A percentile compares a stretch with the other conserved stretches of the same genome.
Conservation (phyloP, 2,329 filamentous ascomycete genomes). For the Ascocoryne sarcoides region DNA sequence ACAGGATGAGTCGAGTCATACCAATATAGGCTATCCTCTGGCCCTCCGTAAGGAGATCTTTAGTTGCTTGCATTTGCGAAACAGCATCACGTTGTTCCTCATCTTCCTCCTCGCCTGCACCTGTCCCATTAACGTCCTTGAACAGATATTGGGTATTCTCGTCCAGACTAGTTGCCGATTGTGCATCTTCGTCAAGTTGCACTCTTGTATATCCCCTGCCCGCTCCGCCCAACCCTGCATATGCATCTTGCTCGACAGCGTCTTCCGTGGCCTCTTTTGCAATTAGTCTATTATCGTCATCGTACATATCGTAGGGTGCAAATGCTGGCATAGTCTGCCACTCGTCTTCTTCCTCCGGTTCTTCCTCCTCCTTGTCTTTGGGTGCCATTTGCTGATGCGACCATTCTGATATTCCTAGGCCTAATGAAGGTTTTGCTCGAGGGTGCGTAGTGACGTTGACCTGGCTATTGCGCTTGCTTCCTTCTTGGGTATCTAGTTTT, state of each 20-base stretch:
- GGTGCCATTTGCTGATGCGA: slow-evolving; percentile 76
- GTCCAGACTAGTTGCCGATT: slow-evolving; percentile 92
- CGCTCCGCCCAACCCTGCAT: slow-evolving; percentile 73
- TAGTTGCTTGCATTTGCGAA: slow-evolving; percentile 89
- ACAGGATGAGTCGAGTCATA: slow-evolving; percentile 72
- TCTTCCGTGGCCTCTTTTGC: slow-evolving; percentile 68
- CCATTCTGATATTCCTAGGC: slow-evolving; percentile 58
- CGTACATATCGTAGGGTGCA: slow-evolving; percentile 88
- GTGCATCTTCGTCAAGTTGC: slow-evolving; percentile 87
- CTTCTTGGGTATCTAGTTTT: background rate
- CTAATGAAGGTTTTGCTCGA: slow-evolving; percentile 17
- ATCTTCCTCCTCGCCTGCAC: slow-evolving; percentile 53
- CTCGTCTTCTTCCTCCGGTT: slow-evolving; percentile 51
- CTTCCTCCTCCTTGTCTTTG: slow-evolving; percentile 37
- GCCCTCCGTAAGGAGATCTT: slow-evolving; percentile 87
- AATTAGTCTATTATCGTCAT: slow-evolving; percentile 82
- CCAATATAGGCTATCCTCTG: slow-evolving; percentile 96
- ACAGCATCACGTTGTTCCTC: slow-evolving; percentile 80
- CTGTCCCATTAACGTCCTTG: slow-evolving; percentile 55
- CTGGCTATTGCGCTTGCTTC: background rate
- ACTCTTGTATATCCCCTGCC: slow-evolving; percentile 94
- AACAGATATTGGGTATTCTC: slow-evolving; percentile 96
- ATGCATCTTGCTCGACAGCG: slow-evolving; percentile 60
- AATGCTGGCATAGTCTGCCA: slow-evolving; percentile 96
- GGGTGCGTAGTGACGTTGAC: slow-evolving; percentile 9